Percentiles rank a stretch among this genome's conserved stretches.
phyloP scores from a whole-genome alignment of 139 green algal species.

The Edaphochlamys debaryana region DNA sequence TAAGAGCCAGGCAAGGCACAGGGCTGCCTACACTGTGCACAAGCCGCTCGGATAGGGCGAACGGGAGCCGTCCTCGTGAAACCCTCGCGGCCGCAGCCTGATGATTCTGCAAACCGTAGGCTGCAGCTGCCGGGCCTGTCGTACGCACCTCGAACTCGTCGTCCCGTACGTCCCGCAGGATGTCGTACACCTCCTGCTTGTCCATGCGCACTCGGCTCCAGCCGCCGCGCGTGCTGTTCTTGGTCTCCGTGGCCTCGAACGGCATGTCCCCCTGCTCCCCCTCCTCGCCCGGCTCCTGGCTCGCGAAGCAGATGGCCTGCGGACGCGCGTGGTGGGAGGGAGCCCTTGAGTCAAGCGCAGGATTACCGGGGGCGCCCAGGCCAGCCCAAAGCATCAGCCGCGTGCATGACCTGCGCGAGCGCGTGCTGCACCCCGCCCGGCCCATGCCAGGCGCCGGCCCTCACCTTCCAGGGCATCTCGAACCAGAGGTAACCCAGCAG shows the following conservation, averaged over 20 bases:
- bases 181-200: constrained; percentile 48
- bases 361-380: too few relatives aligned
- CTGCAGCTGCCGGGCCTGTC: too few relatives aligned
- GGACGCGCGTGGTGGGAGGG: background rate
- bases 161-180: constrained; percentile 41
- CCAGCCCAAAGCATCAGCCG: too few relatives aligned
- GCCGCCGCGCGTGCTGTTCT: constrained; percentile 32
- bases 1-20: background rate
- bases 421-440: background rate
- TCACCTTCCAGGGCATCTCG: constrained; percentile 58
- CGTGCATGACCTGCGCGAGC: too few relatives aligned
- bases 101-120: background rate
- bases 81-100: too few relatives aligned
- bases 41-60: too few relatives aligned
- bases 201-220: constrained; percentile 39
- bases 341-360: too few relatives aligned
- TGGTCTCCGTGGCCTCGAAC: constrained; percentile 46
- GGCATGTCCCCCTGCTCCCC: constrained; percentile 55
- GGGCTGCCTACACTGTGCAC: background rate
- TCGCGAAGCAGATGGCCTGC: constrained; percentile 49
- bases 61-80: too few relatives aligned
- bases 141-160: constrained; percentile 61
- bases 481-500: constrained; percentile 52
- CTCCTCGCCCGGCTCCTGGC: constrained; percentile 1
- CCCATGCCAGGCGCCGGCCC: background rate